phyloP scores from a whole-genome alignment of 2,329 filamentous ascomycete species.

The Colletotrichum simmondsii region DNA sequence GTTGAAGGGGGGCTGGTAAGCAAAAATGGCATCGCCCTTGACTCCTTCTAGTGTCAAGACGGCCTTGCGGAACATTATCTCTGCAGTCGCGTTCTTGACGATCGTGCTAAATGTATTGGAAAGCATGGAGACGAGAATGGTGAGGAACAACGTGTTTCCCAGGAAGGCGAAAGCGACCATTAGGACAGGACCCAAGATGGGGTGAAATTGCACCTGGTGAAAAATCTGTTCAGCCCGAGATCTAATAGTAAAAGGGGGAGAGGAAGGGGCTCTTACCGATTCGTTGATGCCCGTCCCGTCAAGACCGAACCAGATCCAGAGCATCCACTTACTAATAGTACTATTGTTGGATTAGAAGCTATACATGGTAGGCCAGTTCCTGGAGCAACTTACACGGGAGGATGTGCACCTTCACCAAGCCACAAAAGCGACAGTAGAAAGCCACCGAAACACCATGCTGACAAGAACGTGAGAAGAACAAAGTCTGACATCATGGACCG shows the following conservation, averaged over 20 bases:
- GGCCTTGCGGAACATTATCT: slow-evolving; percentile 84
- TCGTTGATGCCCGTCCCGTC: slow-evolving; percentile 75
- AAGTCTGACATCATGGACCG: slow-evolving; percentile 90
- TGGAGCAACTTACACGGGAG: slow-evolving; percentile 59
- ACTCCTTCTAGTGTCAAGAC: slow-evolving; percentile 88
- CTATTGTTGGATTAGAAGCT: slow-evolving; percentile 41
- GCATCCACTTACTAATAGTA: slow-evolving; percentile 89
- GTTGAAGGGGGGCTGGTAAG: slow-evolving; percentile 86
- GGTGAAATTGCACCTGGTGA: slow-evolving; percentile 75
- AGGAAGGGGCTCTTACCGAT: slow-evolving; percentile 52
- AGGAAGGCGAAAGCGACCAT: slow-evolving; percentile 89
- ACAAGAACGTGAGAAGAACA: slow-evolving; percentile 78
- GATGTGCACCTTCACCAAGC: slow-evolving; percentile 74
- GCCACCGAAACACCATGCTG: slow-evolving; percentile 85
- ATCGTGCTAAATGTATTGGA: slow-evolving; percentile 86
- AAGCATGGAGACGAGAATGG: slow-evolving; percentile 87
- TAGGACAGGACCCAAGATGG: slow-evolving; percentile 79
- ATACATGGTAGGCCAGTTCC: too few relatives aligned
- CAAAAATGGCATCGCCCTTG: slow-evolving; percentile 85
- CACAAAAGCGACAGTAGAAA: slow-evolving; percentile 84
- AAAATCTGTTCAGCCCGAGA: slow-evolving; percentile 26
- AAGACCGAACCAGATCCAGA: slow-evolving; percentile 92
- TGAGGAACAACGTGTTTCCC: slow-evolving; percentile 89
- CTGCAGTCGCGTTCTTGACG: slow-evolving; percentile 79
- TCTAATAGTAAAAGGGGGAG: not conserved